Percentiles rank a stretch among this genome's conserved stretches.
Conservation (phyloP, 306 rosid genomes). For the Vigna radiata region DNA sequence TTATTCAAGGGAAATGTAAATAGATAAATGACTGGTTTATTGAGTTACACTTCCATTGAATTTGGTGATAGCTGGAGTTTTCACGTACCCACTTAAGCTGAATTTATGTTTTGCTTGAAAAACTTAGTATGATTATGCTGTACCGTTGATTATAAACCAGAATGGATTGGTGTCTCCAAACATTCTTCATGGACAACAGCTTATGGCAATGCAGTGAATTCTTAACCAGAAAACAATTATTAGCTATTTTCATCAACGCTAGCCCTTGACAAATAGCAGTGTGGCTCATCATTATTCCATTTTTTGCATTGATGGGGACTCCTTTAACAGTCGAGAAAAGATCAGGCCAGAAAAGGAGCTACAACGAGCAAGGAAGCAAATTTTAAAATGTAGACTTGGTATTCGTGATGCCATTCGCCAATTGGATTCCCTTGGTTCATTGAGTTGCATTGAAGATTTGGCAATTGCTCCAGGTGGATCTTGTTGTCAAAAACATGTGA, state of each 20-base stretch:
- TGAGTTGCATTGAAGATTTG: slow-evolving; percentile 78
- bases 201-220: slow-evolving; percentile 11
- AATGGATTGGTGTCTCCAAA: slow-evolving; percentile 15
- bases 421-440: slow-evolving; percentile 77
- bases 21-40: not conserved
- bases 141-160: not conserved
- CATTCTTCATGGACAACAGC: slow-evolving; percentile 7
- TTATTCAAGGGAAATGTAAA: not conserved
- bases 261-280: slow-evolving; percentile 29
- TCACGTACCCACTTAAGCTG: not conserved
- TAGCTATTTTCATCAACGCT: slow-evolving; percentile 7
- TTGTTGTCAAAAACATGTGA: slow-evolving; percentile 77
- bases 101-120: slow-evolving; percentile 17
- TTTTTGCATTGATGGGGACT: slow-evolving; percentile 36
- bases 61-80: not conserved
- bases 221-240: slow-evolving; percentile 14
- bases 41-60: not conserved
- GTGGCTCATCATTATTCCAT: slow-evolving; percentile 24
- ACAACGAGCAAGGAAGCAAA: slow-evolving; percentile 81
- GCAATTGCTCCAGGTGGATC: slow-evolving; percentile 82
- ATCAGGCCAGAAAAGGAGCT: slow-evolving; percentile 89
- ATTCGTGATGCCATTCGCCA: slow-evolving; percentile 79
- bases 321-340: slow-evolving; percentile 79
- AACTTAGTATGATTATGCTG: not conserved
- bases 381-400: slow-evolving; percentile 82